These are phyloP conservation scores for Colletotrichum sublineola DNA, from an alignment of 2,329 filamentous ascomycete species.

Conservation along the genomic window DNA sequence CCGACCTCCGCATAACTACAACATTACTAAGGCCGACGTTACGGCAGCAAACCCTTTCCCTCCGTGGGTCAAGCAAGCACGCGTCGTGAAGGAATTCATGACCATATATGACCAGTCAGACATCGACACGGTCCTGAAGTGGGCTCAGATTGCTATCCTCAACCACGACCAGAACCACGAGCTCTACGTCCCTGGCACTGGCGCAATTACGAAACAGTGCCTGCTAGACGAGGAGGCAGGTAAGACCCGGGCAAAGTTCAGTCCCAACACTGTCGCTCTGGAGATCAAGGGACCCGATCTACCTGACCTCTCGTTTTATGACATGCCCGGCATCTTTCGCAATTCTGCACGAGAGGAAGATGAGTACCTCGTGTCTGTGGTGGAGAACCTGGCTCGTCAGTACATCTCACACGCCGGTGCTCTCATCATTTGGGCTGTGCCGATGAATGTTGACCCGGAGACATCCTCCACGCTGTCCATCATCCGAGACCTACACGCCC, in stretches of 20 bases:
- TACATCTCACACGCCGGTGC: conserved; percentile 79
- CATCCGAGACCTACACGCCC: conserved; percentile 69
- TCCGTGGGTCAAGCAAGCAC: conserved; percentile 71
- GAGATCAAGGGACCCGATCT: conserved; percentile 80
- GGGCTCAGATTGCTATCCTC: conserved; percentile 82
- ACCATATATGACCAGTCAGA: conserved; percentile 70
- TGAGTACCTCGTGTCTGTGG: conserved; percentile 77
- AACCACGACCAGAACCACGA: conserved; percentile 71
- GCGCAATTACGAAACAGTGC: conserved; percentile 55
- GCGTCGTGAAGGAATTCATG: conserved; percentile 70
- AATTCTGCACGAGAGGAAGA: conserved; percentile 75
- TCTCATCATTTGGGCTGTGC: conserved; percentile 81
- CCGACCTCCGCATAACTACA: conserved; percentile 54
- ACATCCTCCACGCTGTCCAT: conserved; percentile 79
- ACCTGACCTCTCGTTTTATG: conserved; percentile 84
- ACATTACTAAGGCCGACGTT: conserved; percentile 61
- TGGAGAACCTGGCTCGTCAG: conserved; percentile 76
- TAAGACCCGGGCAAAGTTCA: conserved; percentile 75
- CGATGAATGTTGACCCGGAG: conserved; percentile 83
- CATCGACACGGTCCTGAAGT: conserved; percentile 76
- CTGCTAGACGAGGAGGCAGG: conserved; percentile 54
- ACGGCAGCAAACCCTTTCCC: conserved; percentile 69
- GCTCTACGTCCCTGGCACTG: conserved; percentile 67
- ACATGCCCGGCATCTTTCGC: conserved; percentile 86
- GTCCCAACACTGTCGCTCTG: conserved; percentile 83